Conservation (phyloP, 345 rosid genomes). For the Lagerstroemia speciosa region DNA sequence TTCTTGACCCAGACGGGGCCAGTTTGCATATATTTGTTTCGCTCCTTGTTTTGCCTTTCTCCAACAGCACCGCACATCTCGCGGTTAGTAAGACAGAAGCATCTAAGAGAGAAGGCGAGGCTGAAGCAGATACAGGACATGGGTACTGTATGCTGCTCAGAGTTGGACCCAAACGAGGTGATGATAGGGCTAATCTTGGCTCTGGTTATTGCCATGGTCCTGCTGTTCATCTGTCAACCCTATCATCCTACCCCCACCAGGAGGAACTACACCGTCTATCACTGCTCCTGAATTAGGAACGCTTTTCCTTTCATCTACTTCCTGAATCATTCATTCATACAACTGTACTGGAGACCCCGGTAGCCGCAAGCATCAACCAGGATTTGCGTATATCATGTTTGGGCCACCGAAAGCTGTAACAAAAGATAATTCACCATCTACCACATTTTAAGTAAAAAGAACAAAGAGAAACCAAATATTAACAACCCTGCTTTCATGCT, state of each 20-base stretch:
- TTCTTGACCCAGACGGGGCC: no score
- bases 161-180: no score
- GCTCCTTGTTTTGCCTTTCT: no score
- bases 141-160: no score
- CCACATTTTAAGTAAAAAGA: neutral
- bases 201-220: conserved; percentile 20
- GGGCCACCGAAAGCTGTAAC: neutral
- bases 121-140: no score
- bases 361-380: neutral
- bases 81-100: no score
- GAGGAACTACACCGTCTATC: conserved; percentile 21
- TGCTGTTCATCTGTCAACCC: conserved; percentile 20
- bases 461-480: neutral
- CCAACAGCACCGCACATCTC: no score
- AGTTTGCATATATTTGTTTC: no score
- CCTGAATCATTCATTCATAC: neutral
- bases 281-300: conserved; percentile 12
- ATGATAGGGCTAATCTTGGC: no score
- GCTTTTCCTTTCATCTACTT: neutral
- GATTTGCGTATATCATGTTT: neutral
- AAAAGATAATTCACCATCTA: neutral
- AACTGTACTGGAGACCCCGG: neutral
- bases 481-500: neutral
- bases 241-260: conserved; percentile 11
- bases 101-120: no score